Conservation (phyloP, 495 filamentous ascomycete species). For the Hyaloscypha variabilis region DNA sequence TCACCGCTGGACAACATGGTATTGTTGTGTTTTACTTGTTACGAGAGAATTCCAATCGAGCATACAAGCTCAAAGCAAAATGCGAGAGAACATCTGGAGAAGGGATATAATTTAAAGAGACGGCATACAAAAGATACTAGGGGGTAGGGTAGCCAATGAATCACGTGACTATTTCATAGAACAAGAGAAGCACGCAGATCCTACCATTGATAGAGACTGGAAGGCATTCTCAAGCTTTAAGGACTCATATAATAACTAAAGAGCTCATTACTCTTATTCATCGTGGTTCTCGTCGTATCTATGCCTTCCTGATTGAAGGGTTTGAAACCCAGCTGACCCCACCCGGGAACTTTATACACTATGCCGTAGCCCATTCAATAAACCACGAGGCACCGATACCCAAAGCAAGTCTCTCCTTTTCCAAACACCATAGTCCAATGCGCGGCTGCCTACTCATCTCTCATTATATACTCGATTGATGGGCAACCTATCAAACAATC, state of each 20-base stretch:
- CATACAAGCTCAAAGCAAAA: too few relatives aligned
- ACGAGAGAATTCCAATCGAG: too few relatives aligned
- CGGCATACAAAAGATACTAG: too few relatives aligned
- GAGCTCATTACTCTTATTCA: not conserved
- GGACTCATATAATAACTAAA: not conserved
- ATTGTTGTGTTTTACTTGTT: too few relatives aligned
- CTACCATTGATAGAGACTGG: too few relatives aligned
- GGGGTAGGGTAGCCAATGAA: too few relatives aligned
- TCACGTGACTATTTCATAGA: too few relatives aligned
- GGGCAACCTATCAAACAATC: not conserved
- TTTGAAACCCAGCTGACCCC: not conserved
- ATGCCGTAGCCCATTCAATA: not conserved
- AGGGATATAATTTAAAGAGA: too few relatives aligned
- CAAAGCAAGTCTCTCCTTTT: not conserved
- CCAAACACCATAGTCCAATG: not conserved
- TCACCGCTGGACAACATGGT: too few relatives aligned
- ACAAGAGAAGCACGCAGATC: too few relatives aligned
- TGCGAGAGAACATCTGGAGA: too few relatives aligned
- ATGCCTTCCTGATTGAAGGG: not conserved
- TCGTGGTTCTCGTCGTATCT: not conserved
- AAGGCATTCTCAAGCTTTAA: too few relatives aligned
- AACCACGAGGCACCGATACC: not conserved
- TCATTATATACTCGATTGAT: not conserved
- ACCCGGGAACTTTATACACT: not conserved
- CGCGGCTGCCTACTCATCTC: not conserved